Base-by-base conservation (phyloP, 768 basidiomycete species). In the Mycena kentingensis region DNA sequence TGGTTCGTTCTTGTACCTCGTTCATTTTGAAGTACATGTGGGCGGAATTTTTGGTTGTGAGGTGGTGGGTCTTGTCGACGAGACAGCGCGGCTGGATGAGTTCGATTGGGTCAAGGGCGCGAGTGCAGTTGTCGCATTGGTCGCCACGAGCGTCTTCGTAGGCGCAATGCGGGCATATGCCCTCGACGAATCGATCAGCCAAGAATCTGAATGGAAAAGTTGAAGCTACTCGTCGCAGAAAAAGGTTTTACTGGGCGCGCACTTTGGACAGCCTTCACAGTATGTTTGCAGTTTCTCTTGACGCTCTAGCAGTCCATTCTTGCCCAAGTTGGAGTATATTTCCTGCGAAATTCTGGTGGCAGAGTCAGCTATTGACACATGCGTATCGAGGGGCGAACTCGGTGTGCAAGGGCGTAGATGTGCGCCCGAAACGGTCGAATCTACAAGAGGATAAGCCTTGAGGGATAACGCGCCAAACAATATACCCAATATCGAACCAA, bases 181-280 rank as follows among this genome's bases (percentile, higher is more conserved):
- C 97, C 70, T 98, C 96, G 0, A 98, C 95, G 70, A 89, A 98
- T 49, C 97, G 88, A 72, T 99, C 97, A 18, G 97, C 97, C 29
- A 99, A 73, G 74, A 97, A 99, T 61, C 91, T 92, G 54, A 4
- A 29, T 56, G 57, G 3, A 39, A 22, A 22, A 2, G 4, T 18
- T 22, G 36, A 24, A 43, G 32, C 29, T 16, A 18, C 21, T 29
- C 24, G 24, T 19, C 27, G 36, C 5, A 11, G 55, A 50, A 18
- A 18, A 8, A 10, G 18, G 6, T 3, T 1, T 5, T 3, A 10
- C 15, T 16, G 11, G 5, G 8, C 4, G 64, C 81, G 55, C 63
- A 90, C 87, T 92, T 91, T 55, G 83, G 76, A 66, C 93, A 95
- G 13, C 87, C 87, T 73, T 95, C 90, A 65, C 96, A 99, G 65